Base-by-base conservation (phyloP, 2,329 filamentous ascomycete genomes). In the Fusarium sublunatum region DNA sequence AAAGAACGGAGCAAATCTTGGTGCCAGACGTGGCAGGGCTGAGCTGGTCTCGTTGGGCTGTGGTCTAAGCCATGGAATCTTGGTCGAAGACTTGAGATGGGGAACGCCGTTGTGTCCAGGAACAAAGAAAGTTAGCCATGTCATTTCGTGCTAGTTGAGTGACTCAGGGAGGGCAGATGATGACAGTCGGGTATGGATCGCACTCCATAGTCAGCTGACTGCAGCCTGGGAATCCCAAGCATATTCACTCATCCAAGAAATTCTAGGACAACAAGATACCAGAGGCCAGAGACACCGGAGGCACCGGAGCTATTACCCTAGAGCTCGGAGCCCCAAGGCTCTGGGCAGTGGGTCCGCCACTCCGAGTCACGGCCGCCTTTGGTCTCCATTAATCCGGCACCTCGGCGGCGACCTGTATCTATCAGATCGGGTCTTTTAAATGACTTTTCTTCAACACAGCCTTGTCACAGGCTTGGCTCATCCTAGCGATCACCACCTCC, bases 21-120 rank as follows among this genome's bases (percentile, higher is more conserved):
- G 35, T 52, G 46, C 42, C 49, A 58, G 26, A 36, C 44, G 46
- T 46, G 38, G 62, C 62, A 64, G 59, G 59, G 65, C 65, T 64
- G 42, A 62, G 58, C 62, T 51, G 58, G 55, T 42, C 46, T 52
- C 31, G 51, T 58, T 68, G 62, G 58, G 52, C 41, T 36, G 35
- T 42, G 36, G 41, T 39, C 53, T 58, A 50, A 44, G 36, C 36
- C 39, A n/a, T 40, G 44, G 48, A 51, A 51, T 22, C 60, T 64
- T 48, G 49, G 54, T 39, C 31, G 36, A 41, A 43, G 40, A 48
- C 34, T 49, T 28, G 35, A 19, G 38, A 53, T 24, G 34, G 43
- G 31, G 46, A 46, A 56, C 34, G 26, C 52, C 22, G 29, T 36
- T 31, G 34, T 22, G 35, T 39, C 12, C 22, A 54, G 12, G 28